These are phyloP conservation scores for Ogataea chonburiensis DNA, from an alignment of 805 yeast species.

Conservation along the genomic window DNA sequence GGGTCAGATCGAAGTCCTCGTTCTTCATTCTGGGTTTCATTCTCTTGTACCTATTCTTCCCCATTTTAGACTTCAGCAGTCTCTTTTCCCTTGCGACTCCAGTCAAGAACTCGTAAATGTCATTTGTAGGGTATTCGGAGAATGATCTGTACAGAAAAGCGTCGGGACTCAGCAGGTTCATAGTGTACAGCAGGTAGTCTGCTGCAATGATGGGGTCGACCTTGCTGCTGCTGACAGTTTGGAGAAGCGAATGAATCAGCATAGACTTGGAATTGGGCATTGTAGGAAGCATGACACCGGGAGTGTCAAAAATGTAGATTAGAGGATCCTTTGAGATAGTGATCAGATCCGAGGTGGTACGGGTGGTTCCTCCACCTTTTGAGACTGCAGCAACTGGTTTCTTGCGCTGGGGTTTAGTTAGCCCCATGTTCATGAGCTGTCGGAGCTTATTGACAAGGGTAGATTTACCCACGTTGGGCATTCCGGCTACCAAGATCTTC, in stretches of 20 bases:
- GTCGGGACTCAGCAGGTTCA: conserved; percentile 60
- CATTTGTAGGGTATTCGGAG: conserved; percentile 66
- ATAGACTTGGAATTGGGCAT: conserved; percentile 64
- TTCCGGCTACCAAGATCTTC: conserved; percentile 75
- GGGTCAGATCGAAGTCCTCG: conserved; percentile 29
- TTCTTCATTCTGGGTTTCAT: neutral
- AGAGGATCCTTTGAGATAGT: conserved; percentile 59
- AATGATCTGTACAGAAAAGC: conserved; percentile 47
- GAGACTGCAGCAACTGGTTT: conserved; percentile 82
- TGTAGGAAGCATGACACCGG: conserved; percentile 86
- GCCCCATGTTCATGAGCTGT: conserved; percentile 19
- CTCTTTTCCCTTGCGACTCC: conserved; percentile 44
- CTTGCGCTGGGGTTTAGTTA: conserved; percentile 14
- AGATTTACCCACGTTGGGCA: conserved; percentile 98
- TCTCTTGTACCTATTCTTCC: neutral
- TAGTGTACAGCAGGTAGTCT: conserved; percentile 72
- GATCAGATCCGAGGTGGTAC: conserved; percentile 73
- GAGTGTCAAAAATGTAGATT: conserved; percentile 79
- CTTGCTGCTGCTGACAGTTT: conserved; percentile 66
- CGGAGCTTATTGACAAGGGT: conserved; percentile 78
- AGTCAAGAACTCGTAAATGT: conserved; percentile 54
- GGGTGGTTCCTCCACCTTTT: conserved; percentile 86
- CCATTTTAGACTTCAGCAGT: conserved; percentile 15
- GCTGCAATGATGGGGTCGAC: conserved; percentile 85
- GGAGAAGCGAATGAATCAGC: conserved; percentile 70